Evolutionary conservation across 169 alveolate species (phyloP).

Genomic region (Plasmodium ovale): DNA sequence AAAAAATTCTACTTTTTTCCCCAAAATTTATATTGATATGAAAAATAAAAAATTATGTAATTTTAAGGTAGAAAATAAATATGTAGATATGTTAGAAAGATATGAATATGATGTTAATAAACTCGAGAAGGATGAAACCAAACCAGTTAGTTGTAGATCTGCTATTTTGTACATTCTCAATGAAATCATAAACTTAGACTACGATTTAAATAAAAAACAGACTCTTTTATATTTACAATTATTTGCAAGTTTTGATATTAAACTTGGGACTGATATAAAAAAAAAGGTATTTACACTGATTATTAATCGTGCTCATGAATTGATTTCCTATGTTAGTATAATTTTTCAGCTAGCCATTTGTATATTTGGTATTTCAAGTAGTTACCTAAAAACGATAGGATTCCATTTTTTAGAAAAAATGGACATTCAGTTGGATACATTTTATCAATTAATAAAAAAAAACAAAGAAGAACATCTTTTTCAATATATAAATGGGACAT

Average conservation of each 20-base stretch:
- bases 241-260: conserved; percentile 61
- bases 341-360: conserved; percentile 17
- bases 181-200: conserved; percentile 46
- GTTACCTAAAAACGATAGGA: conserved; percentile 51
- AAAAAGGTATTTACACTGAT: conserved; percentile 43
- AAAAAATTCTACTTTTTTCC: not conserved
- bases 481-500: no score
- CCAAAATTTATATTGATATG: conserved; percentile 17
- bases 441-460: conserved; percentile 3
- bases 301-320: not conserved
- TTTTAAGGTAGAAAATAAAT: conserved; percentile 70
- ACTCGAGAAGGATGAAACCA: not conserved
- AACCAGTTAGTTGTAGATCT: conserved; percentile 61
- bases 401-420: conserved; percentile 47
- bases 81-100: conserved; percentile 46
- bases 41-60: conserved; percentile 52
- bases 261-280: conserved; percentile 40
- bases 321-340: not conserved
- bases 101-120: conserved; percentile 46
- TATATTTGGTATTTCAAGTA: conserved; percentile 48
- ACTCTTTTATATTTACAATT: conserved; percentile 27
- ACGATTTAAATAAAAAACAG: conserved; percentile 50
- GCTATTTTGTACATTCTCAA: conserved; percentile 57
- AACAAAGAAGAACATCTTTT: no score
- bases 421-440: conserved; percentile 24